These are phyloP conservation scores for Medicago arabica DNA, from an alignment of 306 rosid genomes.

Conservation along the genomic window DNA sequence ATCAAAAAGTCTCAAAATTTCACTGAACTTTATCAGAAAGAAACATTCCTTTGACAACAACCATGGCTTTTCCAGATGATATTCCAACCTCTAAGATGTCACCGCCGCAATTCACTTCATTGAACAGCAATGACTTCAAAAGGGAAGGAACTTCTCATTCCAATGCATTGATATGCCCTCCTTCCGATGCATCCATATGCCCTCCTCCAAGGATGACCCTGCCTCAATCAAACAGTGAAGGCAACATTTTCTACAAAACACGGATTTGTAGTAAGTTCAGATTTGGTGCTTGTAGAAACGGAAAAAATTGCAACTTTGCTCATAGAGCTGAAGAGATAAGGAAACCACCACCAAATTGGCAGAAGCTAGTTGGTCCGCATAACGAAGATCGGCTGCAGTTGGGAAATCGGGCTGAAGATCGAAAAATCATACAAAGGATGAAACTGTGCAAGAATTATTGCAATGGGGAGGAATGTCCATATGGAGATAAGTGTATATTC, in stretches of 20 bases:
- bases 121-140: conserved; percentile 53
- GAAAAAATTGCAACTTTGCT: conserved; percentile 89
- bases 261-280: conserved; percentile 77
- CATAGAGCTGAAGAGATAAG: conserved; percentile 88
- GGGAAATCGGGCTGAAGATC: conserved; percentile 80
- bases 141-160: conserved; percentile 56
- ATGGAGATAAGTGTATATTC: conserved; percentile 90
- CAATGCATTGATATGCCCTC: neutral
- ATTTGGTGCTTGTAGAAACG: conserved; percentile 77
- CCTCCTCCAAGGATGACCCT: conserved; percentile 36
- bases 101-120: conserved; percentile 46
- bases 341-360: conserved; percentile 97
- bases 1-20: conserved; percentile 10
- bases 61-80: conserved; percentile 67
- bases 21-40: conserved; percentile 11
- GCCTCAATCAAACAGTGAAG: conserved; percentile 57
- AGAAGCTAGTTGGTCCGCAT: conserved; percentile 67
- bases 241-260: conserved; percentile 84
- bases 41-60: neutral
- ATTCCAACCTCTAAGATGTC: conserved; percentile 51
- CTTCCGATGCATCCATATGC: no score
- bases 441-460: conserved; percentile 92
- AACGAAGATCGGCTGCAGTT: conserved; percentile 44
- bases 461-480: conserved; percentile 94
- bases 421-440: conserved; percentile 85